Base-by-base conservation (phyloP, 1,284 basidiomycete species). In the Malassezia yamatoensis region DNA sequence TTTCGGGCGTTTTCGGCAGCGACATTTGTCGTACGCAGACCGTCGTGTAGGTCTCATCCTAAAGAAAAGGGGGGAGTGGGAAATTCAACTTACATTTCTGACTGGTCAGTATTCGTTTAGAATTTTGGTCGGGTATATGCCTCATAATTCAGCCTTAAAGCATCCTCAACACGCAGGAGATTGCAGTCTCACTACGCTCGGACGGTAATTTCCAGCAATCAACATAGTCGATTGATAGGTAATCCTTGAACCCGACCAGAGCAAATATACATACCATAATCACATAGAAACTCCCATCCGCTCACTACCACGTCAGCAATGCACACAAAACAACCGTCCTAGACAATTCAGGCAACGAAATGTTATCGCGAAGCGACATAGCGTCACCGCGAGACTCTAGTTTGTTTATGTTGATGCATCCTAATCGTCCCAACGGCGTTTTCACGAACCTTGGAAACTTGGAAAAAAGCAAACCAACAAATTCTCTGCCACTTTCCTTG, bases 191-290 rank as follows among this genome's bases (percentile, higher is more conserved):
- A 45, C 58, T 54, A 64, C 59, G 56, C 54, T 68, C 66, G 61
- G 66, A 68, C 66, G 66, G 66, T 68, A 68, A 68, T 68, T 68
- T 66, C 66, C 64, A 68, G 63, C 64, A 66, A 62, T 58, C 58
- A 41, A 54, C 45, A 54, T 62, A 33, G 41, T 51, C 63, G 59
- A 63, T 62, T 50, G 49, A 48, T 45, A 43, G 35, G 38, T 59
- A 59, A 62, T 59, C 57, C 52, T 44, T 18, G 60, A 43, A 20
- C n/a, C 24, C 58, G 13, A 32, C 29, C 18, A 37, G 29, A 13
- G 41, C 11, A 42, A 16, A 11, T 11, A 49, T 34, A 51, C 53
- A 35, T 51, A 59, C 52, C 8, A 11, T 3, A 33, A 7, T 2
- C 15, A 1, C 10, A 10, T 21, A 16, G 13, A 15, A 10, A 35